These are phyloP conservation scores for Corylus avellana DNA, from an alignment of 306 rosid genomes.

Conservation along the genomic window DNA sequence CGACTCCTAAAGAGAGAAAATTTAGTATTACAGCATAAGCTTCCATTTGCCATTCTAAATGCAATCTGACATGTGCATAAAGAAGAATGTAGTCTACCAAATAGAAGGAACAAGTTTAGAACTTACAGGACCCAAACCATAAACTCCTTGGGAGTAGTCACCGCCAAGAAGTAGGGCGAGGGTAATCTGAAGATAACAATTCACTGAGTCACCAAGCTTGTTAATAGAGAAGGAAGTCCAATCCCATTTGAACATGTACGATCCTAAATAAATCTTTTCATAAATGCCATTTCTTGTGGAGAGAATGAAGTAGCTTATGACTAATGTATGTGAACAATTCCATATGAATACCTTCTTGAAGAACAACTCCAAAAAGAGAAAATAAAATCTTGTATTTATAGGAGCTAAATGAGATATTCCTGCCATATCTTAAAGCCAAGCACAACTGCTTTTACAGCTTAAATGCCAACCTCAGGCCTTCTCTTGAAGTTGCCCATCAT, in stretches of 20 bases:
- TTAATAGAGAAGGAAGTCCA: constrained; percentile 18
- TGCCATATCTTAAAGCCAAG: background rate
- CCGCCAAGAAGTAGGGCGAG: constrained; percentile 81
- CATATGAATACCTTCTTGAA: background rate
- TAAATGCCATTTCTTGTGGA: background rate
- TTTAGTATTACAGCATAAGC: constrained; percentile 23
- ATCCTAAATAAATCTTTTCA: background rate
- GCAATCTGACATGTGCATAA: background rate
- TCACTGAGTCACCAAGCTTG: constrained; percentile 29
- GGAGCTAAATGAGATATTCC: background rate
- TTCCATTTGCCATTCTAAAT: constrained; percentile 18
- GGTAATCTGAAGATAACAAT: constrained; percentile 60
- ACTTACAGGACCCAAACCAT: constrained; percentile 77
- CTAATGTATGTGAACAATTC: background rate
- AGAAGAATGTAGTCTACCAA: background rate
- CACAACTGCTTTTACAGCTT: background rate
- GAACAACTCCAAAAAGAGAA: background rate
- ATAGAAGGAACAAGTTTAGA: constrained; percentile 15
- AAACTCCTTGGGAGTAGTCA: constrained; percentile 72
- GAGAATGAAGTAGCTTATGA: background rate
- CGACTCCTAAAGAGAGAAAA: constrained; percentile 52
- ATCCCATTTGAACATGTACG: constrained; percentile 8
- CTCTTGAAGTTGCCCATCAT: background rate
- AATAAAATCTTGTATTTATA: background rate
- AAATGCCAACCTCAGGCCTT: background rate